Evolutionary conservation across 768 basidiomycete genomes (phyloP).

Genomic region (Hericium coralloides): DNA sequence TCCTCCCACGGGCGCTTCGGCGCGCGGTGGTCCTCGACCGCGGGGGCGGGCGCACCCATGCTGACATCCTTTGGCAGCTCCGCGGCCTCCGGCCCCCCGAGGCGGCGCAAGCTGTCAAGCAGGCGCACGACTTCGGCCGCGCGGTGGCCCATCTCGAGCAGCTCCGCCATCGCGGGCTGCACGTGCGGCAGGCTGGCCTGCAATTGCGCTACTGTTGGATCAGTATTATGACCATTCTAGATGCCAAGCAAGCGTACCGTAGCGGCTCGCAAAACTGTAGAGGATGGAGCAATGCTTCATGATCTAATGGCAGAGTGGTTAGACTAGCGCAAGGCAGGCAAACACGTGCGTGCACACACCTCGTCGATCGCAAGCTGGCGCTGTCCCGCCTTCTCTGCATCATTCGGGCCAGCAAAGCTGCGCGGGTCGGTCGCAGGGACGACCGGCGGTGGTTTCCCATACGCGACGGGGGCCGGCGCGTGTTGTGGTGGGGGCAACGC

Average conservation of each 20-base stretch:
- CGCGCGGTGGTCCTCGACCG: conserved; percentile 45
- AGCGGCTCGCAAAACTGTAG: conserved; percentile 57
- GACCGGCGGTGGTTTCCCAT: conserved; percentile 9
- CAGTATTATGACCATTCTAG: not conserved
- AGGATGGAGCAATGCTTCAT: conserved; percentile 51
- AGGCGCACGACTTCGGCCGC: conserved; percentile 62
- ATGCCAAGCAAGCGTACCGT: conserved; percentile 36
- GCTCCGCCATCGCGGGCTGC: conserved; percentile 46
- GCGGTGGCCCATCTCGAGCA: conserved; percentile 61
- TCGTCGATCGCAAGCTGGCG: conserved; percentile 12
- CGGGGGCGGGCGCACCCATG: conserved; percentile 5
- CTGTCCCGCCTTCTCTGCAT: conserved; percentile 13
- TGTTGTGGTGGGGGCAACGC: no score
- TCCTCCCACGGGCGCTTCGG: conserved; percentile 82
- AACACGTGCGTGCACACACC: conserved; percentile 5
- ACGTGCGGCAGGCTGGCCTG: conserved; percentile 38
- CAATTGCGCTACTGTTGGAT: conserved; percentile 17
- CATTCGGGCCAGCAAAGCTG: conserved; percentile 7
- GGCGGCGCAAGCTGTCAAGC: conserved; percentile 48
- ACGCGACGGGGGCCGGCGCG: conserved; percentile 3
- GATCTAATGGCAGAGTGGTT: conserved; percentile 31
- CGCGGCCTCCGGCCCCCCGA: conserved; percentile 20
- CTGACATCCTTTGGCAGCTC: conserved; percentile 5
- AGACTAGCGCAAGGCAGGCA: not conserved
- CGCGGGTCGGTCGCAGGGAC: conserved; percentile 12